Base-by-base conservation (phyloP, 768 basidiomycete species). In the Rhodotorula diobovata region DNA sequence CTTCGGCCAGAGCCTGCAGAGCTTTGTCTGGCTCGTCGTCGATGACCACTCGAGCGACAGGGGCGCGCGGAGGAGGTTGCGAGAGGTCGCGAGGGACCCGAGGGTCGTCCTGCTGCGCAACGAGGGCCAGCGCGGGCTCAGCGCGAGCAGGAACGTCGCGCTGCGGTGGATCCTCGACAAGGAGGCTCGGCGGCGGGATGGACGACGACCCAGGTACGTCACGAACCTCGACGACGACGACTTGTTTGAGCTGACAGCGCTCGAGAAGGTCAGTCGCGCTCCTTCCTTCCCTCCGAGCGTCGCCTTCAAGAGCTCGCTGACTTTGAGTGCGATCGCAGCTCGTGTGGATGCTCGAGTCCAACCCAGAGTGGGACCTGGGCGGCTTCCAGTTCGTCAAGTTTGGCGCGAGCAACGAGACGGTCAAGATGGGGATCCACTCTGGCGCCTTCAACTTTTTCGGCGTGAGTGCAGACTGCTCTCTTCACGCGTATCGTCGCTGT, bases 311-410 rank as follows among this genome's bases (percentile, higher is more conserved):
- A n/a, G n/a, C n/a, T n/a, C n/a, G n/a, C 23, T 34, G 14, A 3
- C 18, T 23, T 30, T 39, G n/a, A 28, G 25, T 34, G 32, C 30
- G 2, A 41, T 32, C 20, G 9, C 43, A 3, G 4, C 4, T 43
- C 16, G 59, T 71, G 8, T 75, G 69, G 70, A 75, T 75, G 73
- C 66, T 75, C 56, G 70, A 71, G 63, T 71, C 69, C 50, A 75
- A 75, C 63, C 51, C 56, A 23, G 61, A 75, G 28, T 75, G 73
- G 73, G 61, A 62, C 25, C 58, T 75, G 23, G 73, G 61, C 54
- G 66, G 66, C 8, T 75, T 67, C 59, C 61, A 68, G 45, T 67
- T 71, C 41, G 61, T 75, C 66, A 75, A 71, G 48, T 71, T 68
- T 37, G 46, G 37, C 61, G 62, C 57, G 0, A 54, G 57, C 46